Evolutionary conservation across 2,329 filamentous ascomycete species (phyloP), one percentile per base, ranked within the genome.

Genomic region (Neofusicoccum kwambonambiense): DNA sequence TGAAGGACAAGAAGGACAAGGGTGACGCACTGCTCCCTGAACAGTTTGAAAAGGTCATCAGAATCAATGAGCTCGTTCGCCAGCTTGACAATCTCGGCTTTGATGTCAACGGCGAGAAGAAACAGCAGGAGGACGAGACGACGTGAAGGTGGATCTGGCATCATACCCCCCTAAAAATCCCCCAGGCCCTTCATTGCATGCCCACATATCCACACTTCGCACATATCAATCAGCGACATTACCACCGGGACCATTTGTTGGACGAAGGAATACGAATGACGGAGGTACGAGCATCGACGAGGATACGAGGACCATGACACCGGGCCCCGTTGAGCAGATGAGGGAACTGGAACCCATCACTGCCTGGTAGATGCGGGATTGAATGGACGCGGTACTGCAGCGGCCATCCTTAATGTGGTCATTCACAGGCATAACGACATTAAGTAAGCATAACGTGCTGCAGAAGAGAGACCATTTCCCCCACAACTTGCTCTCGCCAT

Each of bases 41-140:
- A 80, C 95, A 99, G 80, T 90, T 98, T 68, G 93, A 94, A 71
- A 99, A 99, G 81, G 92, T 99, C 64, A 96, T 97, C 76, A 96
- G 95, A 79, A 97, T 99, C 76, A 92, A 92, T 68, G 95, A 99
- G 80, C 84, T 99, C 58, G 89, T 97, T 65, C 87, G 93, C 12
- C 93, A 98, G 75, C 80, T 99, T 64, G 91, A 96, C 71, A 85
- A 86, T 2, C 82, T 99, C 34, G 94, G 94, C 0, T 92, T 98
- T 68, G 90, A 96, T 75, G 79, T 86, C 0, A 90, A 96, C 9
- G 92, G 89, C 2, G 90, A 93, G 67, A 84, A 83, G 70, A 84
- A 84, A 70, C 70, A 54, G 31, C 39, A 64, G 12, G 52, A 64
- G 35, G 45, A 34, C 5, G 52, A 64, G 22, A 22, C 44, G 35